These are phyloP conservation scores for Astrothelium macrocarpum DNA, from an alignment of 495 filamentous ascomycete species.

Conservation along the genomic window DNA sequence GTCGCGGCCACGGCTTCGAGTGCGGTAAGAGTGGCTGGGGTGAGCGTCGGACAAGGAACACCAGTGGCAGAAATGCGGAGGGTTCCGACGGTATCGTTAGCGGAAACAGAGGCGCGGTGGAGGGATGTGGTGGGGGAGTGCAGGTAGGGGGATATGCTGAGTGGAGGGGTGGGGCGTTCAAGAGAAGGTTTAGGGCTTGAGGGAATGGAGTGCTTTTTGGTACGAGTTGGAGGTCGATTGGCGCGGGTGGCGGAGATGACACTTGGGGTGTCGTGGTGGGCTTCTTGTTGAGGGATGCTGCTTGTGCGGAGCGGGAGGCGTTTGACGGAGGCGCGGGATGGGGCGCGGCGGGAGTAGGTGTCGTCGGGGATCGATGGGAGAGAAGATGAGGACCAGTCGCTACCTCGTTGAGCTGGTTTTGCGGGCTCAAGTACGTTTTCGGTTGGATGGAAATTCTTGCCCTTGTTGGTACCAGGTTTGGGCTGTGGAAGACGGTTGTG, in stretches of 20 bases:
- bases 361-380: conserved; percentile 52
- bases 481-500: conserved; percentile 66
- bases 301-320: conserved; percentile 28
- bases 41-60: conserved; percentile 60
- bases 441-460: conserved; percentile 82
- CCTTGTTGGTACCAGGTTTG: conserved; percentile 67
- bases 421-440: conserved; percentile 66
- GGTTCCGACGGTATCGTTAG: conserved; percentile 10
- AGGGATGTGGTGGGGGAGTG: conserved; percentile 13
- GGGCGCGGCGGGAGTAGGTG: conserved; percentile 44
- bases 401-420: conserved; percentile 32
- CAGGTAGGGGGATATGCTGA: not conserved
- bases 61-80: conserved; percentile 8
- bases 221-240: not conserved
- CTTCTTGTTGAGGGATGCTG: conserved; percentile 12
- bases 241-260: not conserved
- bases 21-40: conserved; percentile 76
- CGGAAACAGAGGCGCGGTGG: not conserved
- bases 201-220: not conserved
- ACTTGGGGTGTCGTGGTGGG: conserved; percentile 2
- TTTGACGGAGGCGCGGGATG: conserved; percentile 43
- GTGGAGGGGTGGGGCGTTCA: conserved; percentile 3
- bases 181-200: not conserved
- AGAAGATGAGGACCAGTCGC: conserved; percentile 9
- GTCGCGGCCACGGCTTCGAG: conserved; percentile 78